Conservation (phyloP, 192 early-diverging fungal species). For the Powellomyces hirtus region DNA sequence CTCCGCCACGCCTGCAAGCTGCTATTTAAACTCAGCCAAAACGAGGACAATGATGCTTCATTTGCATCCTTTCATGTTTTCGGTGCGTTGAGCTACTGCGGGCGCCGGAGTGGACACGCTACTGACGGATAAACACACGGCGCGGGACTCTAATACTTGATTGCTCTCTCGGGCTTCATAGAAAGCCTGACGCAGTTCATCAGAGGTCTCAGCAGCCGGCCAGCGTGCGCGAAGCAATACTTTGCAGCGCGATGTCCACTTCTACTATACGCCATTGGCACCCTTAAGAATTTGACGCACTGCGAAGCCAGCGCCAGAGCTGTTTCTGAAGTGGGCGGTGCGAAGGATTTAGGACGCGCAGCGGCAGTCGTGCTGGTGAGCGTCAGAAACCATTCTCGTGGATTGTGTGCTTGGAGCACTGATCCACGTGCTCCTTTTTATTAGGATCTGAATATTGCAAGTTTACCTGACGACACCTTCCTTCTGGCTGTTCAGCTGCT, state of each 20-base stretch:
- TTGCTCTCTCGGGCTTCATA: not conserved
- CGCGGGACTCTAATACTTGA: too few relatives aligned
- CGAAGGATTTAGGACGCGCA: not conserved
- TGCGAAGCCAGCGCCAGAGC: not conserved
- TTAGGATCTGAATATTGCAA: not conserved
- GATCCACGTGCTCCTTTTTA: not conserved
- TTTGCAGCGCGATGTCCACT: not conserved
- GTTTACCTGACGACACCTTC: not conserved
- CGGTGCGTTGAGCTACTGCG: too few relatives aligned
- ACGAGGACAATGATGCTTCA: conserved; percentile 29
- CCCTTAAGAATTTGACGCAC: conserved; percentile 25
- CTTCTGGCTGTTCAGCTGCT: conserved; percentile 24
- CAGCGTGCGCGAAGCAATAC: not conserved
- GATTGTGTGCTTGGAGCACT: not conserved
- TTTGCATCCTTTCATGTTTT: conserved; percentile 18
- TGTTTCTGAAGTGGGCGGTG: not conserved
- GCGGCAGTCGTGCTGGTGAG: not conserved
- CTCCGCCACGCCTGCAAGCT: conserved; percentile 36
- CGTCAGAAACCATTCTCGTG: not conserved
- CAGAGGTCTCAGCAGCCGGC: not conserved
- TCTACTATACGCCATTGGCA: conserved; percentile 13
- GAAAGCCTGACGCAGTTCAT: not conserved
- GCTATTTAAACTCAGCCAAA: conserved; percentile 42
- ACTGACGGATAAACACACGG: too few relatives aligned
- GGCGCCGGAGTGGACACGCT: too few relatives aligned